Percentiles rank a stretch among this genome's conserved stretches.
phyloP scores from a whole-genome alignment of 352 stramenopile genomes.

The Phytophthora palmivora region DNA sequence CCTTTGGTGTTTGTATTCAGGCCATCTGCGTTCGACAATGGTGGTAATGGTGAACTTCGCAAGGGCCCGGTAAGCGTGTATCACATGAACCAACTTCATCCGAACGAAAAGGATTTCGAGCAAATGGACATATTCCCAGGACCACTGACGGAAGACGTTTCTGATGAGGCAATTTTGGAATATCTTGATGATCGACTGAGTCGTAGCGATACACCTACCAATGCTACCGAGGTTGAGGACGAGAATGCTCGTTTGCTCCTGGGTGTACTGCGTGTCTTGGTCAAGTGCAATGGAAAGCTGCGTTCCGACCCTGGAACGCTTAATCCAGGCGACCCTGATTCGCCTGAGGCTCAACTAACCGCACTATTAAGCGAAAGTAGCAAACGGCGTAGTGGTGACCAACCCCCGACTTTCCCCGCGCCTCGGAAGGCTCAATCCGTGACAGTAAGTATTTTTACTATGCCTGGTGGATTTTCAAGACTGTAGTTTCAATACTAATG shows the following conservation, averaged over 20 bases:
- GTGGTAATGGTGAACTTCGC: constrained; percentile 64
- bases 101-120: constrained; percentile 70
- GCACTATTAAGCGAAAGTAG: constrained; percentile 74
- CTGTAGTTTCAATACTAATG: constrained; percentile 4
- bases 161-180: constrained; percentile 71
- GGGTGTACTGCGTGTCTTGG: constrained; percentile 70
- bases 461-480: background rate
- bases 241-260: constrained; percentile 80
- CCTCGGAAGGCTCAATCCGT: constrained; percentile 50
- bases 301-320: constrained; percentile 49
- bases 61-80: constrained; percentile 87
- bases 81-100: constrained; percentile 82
- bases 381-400: constrained; percentile 60
- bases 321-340: constrained; percentile 60
- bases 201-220: constrained; percentile 22
- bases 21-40: constrained; percentile 59
- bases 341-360: constrained; percentile 73
- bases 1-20: constrained; percentile 32
- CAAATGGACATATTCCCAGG: constrained; percentile 82
- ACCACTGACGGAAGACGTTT: constrained; percentile 67
- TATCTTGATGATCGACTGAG: constrained; percentile 72
- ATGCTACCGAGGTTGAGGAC: constrained; percentile 31
- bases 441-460: constrained; percentile 36
- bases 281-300: constrained; percentile 85
- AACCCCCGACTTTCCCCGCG: constrained; percentile 50